A percentile compares a stretch with the other conserved stretches of the same genome.
Conservation (phyloP, 371 early-diverging fungal genomes). For the Mucor indicus region DNA sequence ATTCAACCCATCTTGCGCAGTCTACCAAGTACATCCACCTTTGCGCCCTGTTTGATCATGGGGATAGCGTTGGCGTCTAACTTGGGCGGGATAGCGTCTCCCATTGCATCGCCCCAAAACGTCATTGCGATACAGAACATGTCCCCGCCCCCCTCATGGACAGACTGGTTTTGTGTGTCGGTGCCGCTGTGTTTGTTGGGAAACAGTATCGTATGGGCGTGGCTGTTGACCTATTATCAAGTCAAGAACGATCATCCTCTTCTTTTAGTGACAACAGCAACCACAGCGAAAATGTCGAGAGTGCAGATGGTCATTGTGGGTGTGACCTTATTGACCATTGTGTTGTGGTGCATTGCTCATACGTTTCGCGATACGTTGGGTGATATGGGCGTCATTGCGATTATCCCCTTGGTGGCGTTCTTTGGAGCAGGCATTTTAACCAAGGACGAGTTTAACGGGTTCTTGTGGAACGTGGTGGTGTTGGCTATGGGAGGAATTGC, state of each 20-base stretch:
- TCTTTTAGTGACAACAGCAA: conserved; percentile 37
- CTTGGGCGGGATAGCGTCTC: conserved; percentile 80
- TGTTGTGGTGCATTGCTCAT: conserved; percentile 70
- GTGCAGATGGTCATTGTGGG: conserved; percentile 53
- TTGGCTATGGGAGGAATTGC: conserved; percentile 84
- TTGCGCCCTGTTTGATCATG: conserved; percentile 68
- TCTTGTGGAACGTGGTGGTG: conserved; percentile 73
- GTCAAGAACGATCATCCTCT: conserved; percentile 53
- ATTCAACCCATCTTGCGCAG: conserved; percentile 70
- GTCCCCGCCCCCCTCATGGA: conserved; percentile 69
- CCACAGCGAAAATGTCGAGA: conserved; percentile 44
- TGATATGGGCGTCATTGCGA: conserved; percentile 79
- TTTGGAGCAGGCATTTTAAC: conserved; percentile 74
- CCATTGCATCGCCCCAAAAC: conserved; percentile 81
- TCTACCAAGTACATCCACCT: conserved; percentile 57
- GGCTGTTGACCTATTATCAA: conserved; percentile 51
- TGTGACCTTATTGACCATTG: conserved; percentile 71
- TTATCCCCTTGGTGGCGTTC: conserved; percentile 74
- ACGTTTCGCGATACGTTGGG: conserved; percentile 58
- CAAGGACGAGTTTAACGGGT: conserved; percentile 80
- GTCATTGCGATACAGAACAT: conserved; percentile 69
- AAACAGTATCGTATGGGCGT: conserved; percentile 65
- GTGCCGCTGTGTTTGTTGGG: conserved; percentile 59
- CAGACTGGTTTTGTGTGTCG: conserved; percentile 57
- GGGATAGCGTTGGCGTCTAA: conserved; percentile 82